Conservation (phyloP, 192 early-diverging fungal species). For the Irineochytrium annulatum region DNA sequence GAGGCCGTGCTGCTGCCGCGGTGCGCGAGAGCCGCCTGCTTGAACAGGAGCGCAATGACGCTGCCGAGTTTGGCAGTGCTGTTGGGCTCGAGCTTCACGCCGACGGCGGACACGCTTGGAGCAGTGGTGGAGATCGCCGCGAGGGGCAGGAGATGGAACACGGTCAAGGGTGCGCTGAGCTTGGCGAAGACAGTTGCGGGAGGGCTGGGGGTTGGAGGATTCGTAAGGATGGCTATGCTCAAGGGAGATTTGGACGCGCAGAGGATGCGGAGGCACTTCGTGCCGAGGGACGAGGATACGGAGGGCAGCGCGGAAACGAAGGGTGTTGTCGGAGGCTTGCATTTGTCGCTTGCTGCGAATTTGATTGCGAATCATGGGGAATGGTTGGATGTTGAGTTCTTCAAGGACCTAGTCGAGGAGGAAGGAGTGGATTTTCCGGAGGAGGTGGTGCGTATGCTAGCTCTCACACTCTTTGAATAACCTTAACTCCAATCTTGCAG, state of each 20-base stretch:
- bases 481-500: no score
- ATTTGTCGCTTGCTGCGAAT: constrained; percentile 15
- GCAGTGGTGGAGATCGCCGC: constrained; percentile 25
- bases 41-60: constrained; percentile 12
- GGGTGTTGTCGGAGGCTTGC: not conserved
- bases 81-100: not conserved
- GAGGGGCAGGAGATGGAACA: constrained; percentile 22
- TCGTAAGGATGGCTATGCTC: not conserved
- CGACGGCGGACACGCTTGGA: constrained; percentile 13
- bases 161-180: constrained; percentile 10
- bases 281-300: not conserved
- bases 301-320: not conserved
- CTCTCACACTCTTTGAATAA: no score
- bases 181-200: constrained; percentile 4
- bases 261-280: not conserved
- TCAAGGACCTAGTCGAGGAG: constrained; percentile 18
- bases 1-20: constrained; percentile 17
- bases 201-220: no score
- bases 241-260: constrained; percentile 1
- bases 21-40: constrained; percentile 9
- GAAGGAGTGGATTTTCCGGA: constrained; percentile 11
- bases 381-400: constrained; percentile 16
- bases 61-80: constrained; percentile 17
- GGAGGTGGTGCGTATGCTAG: constrained; percentile 16
- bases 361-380: constrained; percentile 27